These are phyloP conservation scores for Phytophthora niederhauseri DNA, from an alignment of 352 stramenopile genomes.

Conservation along the genomic window DNA sequence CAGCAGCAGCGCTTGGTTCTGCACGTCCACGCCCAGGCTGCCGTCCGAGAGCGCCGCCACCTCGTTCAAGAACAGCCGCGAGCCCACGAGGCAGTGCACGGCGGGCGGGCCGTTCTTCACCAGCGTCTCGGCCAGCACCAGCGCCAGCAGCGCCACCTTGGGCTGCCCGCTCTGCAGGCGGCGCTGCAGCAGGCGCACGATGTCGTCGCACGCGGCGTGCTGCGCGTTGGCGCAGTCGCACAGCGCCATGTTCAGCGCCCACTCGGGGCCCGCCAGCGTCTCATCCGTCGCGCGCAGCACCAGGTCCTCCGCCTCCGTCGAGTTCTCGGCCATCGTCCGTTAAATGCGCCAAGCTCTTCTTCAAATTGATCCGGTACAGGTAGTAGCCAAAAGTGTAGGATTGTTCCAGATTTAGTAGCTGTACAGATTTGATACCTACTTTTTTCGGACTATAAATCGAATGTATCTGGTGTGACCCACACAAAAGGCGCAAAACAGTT, in stretches of 20 bases:
- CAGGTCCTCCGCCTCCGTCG: slow-evolving; percentile 48
- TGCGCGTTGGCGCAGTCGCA: slow-evolving; percentile 73
- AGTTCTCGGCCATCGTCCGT: slow-evolving; percentile 47
- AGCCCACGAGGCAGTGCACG: slow-evolving; percentile 63
- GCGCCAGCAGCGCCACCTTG: slow-evolving; percentile 52
- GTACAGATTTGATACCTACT: no score
- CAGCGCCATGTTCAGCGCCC: slow-evolving; percentile 75
- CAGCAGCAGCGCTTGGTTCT: slow-evolving; percentile 73
- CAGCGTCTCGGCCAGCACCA: slow-evolving; percentile 73
- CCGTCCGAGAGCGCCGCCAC: slow-evolving; percentile 72
- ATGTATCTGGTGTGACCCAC: no score
- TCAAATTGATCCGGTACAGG: slow-evolving; percentile 10
- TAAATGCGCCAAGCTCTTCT: not conserved
- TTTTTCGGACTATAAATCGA: no score
- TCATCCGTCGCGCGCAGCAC: slow-evolving; percentile 65
- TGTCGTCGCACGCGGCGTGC: slow-evolving; percentile 49
- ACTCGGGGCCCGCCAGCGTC: slow-evolving; percentile 57
- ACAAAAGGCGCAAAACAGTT: not conserved
- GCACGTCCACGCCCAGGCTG: slow-evolving; percentile 71
- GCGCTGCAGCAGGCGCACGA: slow-evolving; percentile 63
- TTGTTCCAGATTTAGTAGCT: no score
- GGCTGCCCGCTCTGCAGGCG: slow-evolving; percentile 59
- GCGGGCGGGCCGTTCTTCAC: slow-evolving; percentile 79
- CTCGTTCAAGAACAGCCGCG: slow-evolving; percentile 68
- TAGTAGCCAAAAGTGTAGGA: not conserved